Evolutionary conservation across 176 grass and related monocot species (phyloP), one percentile per base, ranked within the genome.

Genomic region (Pontederia crassipes): DNA sequence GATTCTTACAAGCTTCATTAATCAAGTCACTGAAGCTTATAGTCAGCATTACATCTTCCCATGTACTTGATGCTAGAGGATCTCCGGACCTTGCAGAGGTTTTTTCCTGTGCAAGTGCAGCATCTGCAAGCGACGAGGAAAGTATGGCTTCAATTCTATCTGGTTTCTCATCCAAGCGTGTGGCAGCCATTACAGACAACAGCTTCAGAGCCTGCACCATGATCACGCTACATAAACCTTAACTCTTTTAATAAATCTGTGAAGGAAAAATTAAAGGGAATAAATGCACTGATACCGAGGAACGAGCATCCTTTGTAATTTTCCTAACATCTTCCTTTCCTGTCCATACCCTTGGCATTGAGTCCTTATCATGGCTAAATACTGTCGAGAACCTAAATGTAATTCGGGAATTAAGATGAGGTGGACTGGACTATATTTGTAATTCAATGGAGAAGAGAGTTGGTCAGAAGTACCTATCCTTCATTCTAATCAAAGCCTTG

Each of bases 251-350:
- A 47, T 20, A 57, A 8, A 13, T 46, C 3, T 46, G 12, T 8
- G 12, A 66, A 17, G 32, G 4, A 66, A 52, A 8, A 40, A 46
- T 45, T n/a, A 28, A 26, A 53, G 12, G 18, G 17, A 15, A 13
- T 29, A 10, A 52, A 28, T 76, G 16, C 55, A 70, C 63, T 24
- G 49, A 58, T 88, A 91, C 87, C 57, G 49, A 76, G 63, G 86
- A 52, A 46, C 79, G 87, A 11, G 93, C 87, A 80, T 91, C 76
- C 57, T 89, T 85, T 55, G 93, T 97, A 48, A 97, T 85, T 78
- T 70, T 62, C 45, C 79, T 69, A 32, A 91, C 82, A 81, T 97
- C 71, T 88, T 91, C 81, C 68, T 70, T 85, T 53, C 76, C 81
- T 53, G 65, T 88, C 92, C 87, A 97, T 48, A 79, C 78, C 73